phyloP scores from a whole-genome alignment of 1,284 basidiomycete genomes.

The Limonomyces culmigenus region DNA sequence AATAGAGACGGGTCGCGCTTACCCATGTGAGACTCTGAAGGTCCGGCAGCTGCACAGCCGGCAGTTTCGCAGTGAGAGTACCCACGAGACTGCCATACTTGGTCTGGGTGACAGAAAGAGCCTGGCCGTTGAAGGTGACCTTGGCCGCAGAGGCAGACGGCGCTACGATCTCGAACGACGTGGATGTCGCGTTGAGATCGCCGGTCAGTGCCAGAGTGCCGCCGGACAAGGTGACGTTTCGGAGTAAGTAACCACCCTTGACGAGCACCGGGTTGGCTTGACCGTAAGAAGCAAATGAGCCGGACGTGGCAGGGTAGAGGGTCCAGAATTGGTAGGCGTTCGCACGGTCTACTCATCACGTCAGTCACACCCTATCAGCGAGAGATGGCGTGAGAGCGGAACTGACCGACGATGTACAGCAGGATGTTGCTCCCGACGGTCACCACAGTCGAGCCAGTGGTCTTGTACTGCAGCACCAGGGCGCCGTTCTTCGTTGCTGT shows the following conservation, averaged over 20 bases:
- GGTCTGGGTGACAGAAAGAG: slow-evolving; percentile 10
- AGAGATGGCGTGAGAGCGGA: not conserved
- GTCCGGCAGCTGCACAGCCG: slow-evolving; percentile 7
- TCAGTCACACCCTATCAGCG: not conserved
- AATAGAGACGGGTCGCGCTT: not conserved
- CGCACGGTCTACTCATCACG: slow-evolving; percentile 18
- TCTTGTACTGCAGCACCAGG: not conserved
- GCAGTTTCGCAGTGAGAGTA: slow-evolving; percentile 10
- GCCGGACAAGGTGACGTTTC: slow-evolving; percentile 18
- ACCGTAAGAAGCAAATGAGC: slow-evolving; percentile 6
- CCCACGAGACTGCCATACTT: not conserved
- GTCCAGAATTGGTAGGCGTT: slow-evolving; percentile 34
- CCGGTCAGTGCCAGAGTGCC: slow-evolving; percentile 19
- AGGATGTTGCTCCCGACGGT: not conserved
- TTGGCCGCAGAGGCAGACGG: slow-evolving; percentile 13
- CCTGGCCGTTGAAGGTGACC: slow-evolving; percentile 27
- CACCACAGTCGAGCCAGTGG: not conserved
- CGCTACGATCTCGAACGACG: slow-evolving; percentile 22
- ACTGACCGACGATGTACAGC: not conserved
- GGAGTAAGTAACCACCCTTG: slow-evolving; percentile 29
- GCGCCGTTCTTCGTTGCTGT: not conserved
- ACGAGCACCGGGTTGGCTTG: slow-evolving; percentile 15
- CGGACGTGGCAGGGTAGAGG: slow-evolving; percentile 21
- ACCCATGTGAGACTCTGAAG: not conserved
- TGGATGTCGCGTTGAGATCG: slow-evolving; percentile 24